Percentiles rank a stretch among this genome's conserved stretches.
phyloP scores from a whole-genome alignment of 2,329 filamentous ascomycete species.

The Calonectria crousiana region DNA sequence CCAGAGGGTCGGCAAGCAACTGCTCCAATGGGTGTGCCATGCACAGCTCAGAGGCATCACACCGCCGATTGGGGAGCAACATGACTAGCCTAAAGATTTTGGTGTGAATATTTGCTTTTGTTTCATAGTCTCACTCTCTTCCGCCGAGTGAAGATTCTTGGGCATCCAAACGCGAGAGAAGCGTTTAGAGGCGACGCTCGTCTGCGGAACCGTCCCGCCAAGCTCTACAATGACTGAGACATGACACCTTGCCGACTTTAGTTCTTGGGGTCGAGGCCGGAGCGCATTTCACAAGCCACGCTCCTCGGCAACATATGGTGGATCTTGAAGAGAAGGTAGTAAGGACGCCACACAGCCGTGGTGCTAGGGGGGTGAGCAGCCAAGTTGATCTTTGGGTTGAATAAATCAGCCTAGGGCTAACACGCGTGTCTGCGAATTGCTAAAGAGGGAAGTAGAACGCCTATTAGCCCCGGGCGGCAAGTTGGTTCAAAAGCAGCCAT shows the following conservation, averaged over 20 bases:
- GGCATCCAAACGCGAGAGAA: background rate
- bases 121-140: slow-evolving; percentile 14
- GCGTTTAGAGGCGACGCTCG: slow-evolving; percentile 1
- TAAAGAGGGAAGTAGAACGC: slow-evolving; percentile 1
- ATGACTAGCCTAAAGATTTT: background rate
- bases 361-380: background rate
- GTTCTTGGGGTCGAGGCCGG: slow-evolving; percentile 9
- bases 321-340: background rate
- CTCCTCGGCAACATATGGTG: slow-evolving; percentile 7
- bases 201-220: slow-evolving; percentile 23
- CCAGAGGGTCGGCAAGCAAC: background rate
- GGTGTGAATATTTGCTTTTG: slow-evolving; percentile 8
- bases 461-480: background rate
- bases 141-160: slow-evolving; percentile 4
- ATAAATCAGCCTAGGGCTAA: background rate
- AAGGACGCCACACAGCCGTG: slow-evolving; percentile 14
- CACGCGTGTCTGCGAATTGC: slow-evolving; percentile 23
- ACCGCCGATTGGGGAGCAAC: slow-evolving; percentile 12
- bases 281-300: slow-evolving; percentile 18
- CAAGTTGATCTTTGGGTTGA: background rate
- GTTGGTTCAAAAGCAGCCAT: slow-evolving; percentile 8
- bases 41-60: slow-evolving; percentile 7
- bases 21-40: slow-evolving; percentile 1
- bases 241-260: slow-evolving; percentile 8
- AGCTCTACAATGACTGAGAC: slow-evolving; percentile 14